phyloP scores from a whole-genome alignment of 768 basidiomycete genomes.

The Auricularia sp. region DNA sequence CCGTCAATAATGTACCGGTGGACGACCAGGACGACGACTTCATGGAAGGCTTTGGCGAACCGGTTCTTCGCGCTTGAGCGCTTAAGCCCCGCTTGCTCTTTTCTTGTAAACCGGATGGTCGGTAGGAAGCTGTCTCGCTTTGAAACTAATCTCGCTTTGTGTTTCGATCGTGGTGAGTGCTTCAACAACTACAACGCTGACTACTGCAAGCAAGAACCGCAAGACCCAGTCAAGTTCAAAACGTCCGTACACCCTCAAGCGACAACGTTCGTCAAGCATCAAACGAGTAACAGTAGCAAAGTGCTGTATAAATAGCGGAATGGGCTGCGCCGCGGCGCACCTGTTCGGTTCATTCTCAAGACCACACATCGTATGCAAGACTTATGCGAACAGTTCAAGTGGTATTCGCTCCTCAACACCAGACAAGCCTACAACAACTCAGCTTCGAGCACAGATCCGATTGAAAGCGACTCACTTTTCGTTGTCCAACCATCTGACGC shows the following conservation, averaged over 20 bases:
- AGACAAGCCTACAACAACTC: neutral
- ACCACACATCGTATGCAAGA: neutral
- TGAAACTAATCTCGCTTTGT: too few relatives aligned
- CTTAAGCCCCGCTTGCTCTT: neutral
- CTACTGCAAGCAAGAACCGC: too few relatives aligned
- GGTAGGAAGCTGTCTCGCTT: too few relatives aligned
- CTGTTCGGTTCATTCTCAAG: neutral
- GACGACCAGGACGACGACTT: neutral
- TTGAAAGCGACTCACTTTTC: constrained; percentile 33
- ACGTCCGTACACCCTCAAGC: too few relatives aligned
- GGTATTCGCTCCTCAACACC: neutral
- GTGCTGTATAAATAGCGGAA: neutral
- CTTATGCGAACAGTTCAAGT: neutral
- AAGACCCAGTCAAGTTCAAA: too few relatives aligned
- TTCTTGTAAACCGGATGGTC: neutral
- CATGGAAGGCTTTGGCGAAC: neutral
- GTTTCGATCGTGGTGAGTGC: too few relatives aligned
- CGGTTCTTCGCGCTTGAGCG: neutral
- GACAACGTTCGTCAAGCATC: too few relatives aligned
- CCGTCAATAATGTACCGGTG: neutral
- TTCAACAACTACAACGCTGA: too few relatives aligned
- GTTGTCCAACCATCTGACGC: constrained; percentile 37
- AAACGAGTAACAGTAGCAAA: neutral
- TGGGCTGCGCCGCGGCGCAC: too few relatives aligned
- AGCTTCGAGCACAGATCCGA: neutral